These are phyloP conservation scores for Dictyostelium purpureum DNA, from an alignment of 78 protist genomes.

Conservation along the genomic window DNA sequence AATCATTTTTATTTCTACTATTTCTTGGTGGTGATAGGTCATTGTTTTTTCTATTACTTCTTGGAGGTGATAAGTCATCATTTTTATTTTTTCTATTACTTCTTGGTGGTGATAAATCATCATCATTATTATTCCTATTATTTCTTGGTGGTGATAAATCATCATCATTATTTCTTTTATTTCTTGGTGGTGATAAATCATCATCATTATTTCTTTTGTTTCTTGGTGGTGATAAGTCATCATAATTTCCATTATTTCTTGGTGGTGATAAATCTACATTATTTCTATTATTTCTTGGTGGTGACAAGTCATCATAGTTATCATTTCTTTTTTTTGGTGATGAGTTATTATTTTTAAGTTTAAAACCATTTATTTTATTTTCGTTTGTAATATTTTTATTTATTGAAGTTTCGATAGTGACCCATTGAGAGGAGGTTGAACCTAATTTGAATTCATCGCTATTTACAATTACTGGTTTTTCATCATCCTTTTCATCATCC, in stretches of 20 bases:
- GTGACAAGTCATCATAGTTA: background rate
- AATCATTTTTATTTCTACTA: background rate
- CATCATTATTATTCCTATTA: background rate
- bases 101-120: slow-evolving; percentile 26
- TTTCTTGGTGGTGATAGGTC: background rate
- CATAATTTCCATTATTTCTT: background rate
- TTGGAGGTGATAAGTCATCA: slow-evolving; percentile 15
- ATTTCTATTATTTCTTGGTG: slow-evolving; percentile 17
- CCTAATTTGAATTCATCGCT: background rate
- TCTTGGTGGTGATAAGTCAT: slow-evolving; percentile 20
- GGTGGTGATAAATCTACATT: slow-evolving; percentile 27
- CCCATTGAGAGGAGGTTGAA: slow-evolving; percentile 20
- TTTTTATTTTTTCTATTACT: background rate
- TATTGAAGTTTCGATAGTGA: background rate
- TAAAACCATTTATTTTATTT: background rate
- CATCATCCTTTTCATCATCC: background rate
- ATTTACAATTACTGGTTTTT: slow-evolving; percentile 17
- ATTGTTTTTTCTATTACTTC: background rate
- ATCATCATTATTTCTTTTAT: background rate
- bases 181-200: slow-evolving; percentile 28
- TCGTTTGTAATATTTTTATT: background rate
- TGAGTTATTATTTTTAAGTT: no score
- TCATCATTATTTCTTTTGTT: background rate
- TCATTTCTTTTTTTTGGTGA: slow-evolving; percentile 25
- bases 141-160: slow-evolving; percentile 44